Conservation (phyloP, 129 eudicot species). For the Flaveria ramosissima region DNA sequence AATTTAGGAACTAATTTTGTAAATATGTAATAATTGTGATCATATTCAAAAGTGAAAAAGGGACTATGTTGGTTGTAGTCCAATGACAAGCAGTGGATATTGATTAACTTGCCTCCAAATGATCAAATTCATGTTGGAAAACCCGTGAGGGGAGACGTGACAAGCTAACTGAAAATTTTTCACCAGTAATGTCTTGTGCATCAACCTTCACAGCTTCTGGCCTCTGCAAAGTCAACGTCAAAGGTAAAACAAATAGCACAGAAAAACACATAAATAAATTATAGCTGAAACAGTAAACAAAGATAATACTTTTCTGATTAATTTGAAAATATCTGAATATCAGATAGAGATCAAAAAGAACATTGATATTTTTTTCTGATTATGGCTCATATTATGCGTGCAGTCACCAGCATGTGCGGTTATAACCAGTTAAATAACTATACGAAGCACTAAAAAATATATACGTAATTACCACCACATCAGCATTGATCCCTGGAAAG, state of each 20-base stretch:
- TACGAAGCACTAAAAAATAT: not conserved
- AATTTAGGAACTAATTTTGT: constrained; percentile 18
- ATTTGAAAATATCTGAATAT: not conserved
- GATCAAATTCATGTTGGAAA: constrained; percentile 96
- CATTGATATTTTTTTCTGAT: not conserved
- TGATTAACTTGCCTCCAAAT: constrained; percentile 68
- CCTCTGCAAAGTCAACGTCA: constrained; percentile 57
- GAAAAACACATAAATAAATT: not conserved
- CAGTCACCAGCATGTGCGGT: not conserved
- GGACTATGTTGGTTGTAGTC: not conserved
- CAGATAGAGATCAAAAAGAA: not conserved
- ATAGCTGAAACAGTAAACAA: constrained; percentile 12
- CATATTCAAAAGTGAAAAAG: constrained; percentile 5
- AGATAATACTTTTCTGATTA: not conserved
- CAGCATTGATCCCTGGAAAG: constrained; percentile 79
- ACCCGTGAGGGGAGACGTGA: constrained; percentile 87
- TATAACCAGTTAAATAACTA: not conserved
- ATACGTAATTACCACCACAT: constrained; percentile 58
- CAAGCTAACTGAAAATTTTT: constrained; percentile 45
- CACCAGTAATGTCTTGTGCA: constrained; percentile 82
- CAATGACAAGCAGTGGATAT: not conserved
- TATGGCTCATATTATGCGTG: not conserved
- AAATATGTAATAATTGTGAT: not conserved
- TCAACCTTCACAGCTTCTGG: constrained; percentile 88
- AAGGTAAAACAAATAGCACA: not conserved